Percentiles rank a stretch among this genome's conserved stretches.
phyloP scores from a whole-genome alignment of 177 flowering plant genomes.

The Tripterygium wilfordii region DNA sequence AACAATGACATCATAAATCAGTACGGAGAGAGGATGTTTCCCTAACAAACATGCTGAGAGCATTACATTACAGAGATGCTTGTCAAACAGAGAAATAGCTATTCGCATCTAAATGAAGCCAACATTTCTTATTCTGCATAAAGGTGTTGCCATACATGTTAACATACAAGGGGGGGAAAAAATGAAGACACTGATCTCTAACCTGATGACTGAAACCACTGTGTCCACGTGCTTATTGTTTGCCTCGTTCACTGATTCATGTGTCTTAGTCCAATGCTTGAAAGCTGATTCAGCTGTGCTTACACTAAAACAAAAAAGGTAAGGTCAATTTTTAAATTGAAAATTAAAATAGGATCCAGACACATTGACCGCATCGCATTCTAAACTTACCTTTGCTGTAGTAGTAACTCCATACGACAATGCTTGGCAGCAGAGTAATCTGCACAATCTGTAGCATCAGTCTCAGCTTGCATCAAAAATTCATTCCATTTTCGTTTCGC shows the following conservation, averaged over 20 bases:
- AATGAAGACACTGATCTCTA: too few species aligned
- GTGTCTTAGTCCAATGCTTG: constrained; percentile 49
- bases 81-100: too few species aligned
- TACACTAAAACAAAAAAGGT: constrained; percentile 34
- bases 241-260: constrained; percentile 54
- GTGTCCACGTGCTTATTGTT: constrained; percentile 39
- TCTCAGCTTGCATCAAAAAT: constrained; percentile 62
- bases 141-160: too few species aligned
- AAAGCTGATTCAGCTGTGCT: constrained; percentile 50
- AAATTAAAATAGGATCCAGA: not conserved
- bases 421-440: constrained; percentile 89
- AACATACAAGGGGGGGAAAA: too few species aligned
- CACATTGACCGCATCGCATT: not conserved
- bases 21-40: too few species aligned
- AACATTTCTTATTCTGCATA: too few species aligned
- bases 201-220: constrained; percentile 60
- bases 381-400: constrained; percentile 60
- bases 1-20: too few species aligned
- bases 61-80: too few species aligned
- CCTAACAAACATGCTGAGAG: too few species aligned
- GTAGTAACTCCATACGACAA: constrained; percentile 84
- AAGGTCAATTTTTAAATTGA: not conserved
- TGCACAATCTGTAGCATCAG: constrained; percentile 53
- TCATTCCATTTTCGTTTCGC: constrained; percentile 93
- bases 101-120: too few species aligned